Evolutionary conservation across 1,139 yeast genomes (phyloP).

Genomic region (Hyphopichia pseudoburtonii): DNA sequence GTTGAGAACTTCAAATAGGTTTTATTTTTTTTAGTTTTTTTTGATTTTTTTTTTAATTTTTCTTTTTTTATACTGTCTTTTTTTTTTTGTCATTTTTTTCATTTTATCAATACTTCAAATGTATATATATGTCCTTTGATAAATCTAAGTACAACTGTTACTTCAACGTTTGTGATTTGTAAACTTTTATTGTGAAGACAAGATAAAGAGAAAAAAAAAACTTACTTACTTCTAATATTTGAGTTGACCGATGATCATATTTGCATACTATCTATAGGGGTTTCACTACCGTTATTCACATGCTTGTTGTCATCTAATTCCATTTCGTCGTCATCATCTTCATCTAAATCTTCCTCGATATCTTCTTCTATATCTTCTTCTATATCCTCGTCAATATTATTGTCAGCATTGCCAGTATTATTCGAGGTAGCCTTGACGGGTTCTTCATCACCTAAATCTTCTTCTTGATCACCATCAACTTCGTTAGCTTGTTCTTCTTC

Average conservation of each 20-base stretch:
- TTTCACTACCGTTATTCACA: slow-evolving; percentile 8
- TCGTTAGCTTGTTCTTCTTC: slow-evolving; percentile 55
- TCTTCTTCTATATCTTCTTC: slow-evolving; percentile 9
- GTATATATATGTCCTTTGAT: too few species aligned
- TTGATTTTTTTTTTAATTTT: not conserved
- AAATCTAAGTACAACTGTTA: too few species aligned
- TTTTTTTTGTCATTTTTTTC: too few species aligned
- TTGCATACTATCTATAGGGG: slow-evolving; percentile 15
- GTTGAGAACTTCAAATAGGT: not conserved
- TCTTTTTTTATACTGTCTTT: not conserved
- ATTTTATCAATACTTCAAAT: too few species aligned
- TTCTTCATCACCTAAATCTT: slow-evolving; percentile 26
- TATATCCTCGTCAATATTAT: slow-evolving; percentile 12
- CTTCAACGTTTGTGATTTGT: too few species aligned
- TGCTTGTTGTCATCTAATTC: slow-evolving; percentile 8
- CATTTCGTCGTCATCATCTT: slow-evolving; percentile 10
- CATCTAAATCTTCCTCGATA: slow-evolving; percentile 9
- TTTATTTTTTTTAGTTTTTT: not conserved
- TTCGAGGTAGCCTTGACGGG: not conserved
- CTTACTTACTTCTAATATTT: too few species aligned
- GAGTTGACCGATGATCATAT: not conserved
- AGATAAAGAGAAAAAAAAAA: too few species aligned
- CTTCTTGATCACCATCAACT: slow-evolving; percentile 48
- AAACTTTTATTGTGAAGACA: too few species aligned
- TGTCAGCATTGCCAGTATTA: slow-evolving; percentile 8